phyloP scores from a whole-genome alignment of 768 basidiomycete species.

The Naganishia vishniacii region DNA sequence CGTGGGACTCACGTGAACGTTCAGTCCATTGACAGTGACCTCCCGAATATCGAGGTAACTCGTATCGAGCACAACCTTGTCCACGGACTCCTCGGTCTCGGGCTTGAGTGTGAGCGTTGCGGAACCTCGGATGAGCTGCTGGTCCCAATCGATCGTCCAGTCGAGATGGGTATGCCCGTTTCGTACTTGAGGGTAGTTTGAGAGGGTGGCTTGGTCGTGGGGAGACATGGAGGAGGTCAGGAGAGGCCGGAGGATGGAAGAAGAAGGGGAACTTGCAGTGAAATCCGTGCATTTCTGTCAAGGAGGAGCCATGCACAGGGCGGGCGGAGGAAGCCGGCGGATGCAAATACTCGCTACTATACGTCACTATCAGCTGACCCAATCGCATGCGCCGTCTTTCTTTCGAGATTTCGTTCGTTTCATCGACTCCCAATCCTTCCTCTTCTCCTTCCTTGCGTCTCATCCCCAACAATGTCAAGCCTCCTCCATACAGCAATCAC shows the following conservation, averaged over 20 bases:
- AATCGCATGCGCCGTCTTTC: no score
- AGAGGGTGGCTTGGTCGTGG: slow-evolving; percentile 59
- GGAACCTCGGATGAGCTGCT: slow-evolving; percentile 60
- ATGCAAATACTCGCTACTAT: no score
- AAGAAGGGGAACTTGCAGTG: neutral
- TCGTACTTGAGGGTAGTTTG: slow-evolving; percentile 67
- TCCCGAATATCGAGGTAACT: slow-evolving; percentile 59
- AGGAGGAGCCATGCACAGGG: neutral
- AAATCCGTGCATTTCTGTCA: no score
- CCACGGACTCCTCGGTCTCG: slow-evolving; percentile 49
- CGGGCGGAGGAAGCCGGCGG: neutral
- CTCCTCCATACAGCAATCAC: slow-evolving; percentile 46
- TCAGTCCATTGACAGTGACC: slow-evolving; percentile 56
- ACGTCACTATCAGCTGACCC: no score
- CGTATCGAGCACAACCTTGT: slow-evolving; percentile 64
- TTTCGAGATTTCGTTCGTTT: no score
- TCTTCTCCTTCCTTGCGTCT: neutral
- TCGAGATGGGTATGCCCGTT: slow-evolving; percentile 66
- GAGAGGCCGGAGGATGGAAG: neutral
- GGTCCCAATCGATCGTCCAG: slow-evolving; percentile 71
- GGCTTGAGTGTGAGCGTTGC: slow-evolving; percentile 62
- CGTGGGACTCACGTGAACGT: slow-evolving; percentile 52
- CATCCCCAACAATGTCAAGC: slow-evolving; percentile 35
- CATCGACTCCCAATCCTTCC: no score
- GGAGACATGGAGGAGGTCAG: slow-evolving; percentile 52